Evolutionary conservation across 169 alveolate genomes (phyloP).

Genomic region (Plasmodium chabaudi): DNA sequence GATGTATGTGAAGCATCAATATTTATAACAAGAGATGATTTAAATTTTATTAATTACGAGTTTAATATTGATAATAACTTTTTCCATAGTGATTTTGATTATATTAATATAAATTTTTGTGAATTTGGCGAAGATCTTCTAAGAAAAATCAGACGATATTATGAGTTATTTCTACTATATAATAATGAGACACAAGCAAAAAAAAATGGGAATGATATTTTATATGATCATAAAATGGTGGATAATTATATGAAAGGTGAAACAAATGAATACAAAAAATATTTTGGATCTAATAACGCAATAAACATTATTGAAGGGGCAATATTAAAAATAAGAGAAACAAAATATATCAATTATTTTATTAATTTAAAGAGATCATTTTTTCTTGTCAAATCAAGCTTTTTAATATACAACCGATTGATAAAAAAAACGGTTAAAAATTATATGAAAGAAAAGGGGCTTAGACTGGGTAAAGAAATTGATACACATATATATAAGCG

Average conservation of each 20-base stretch:
- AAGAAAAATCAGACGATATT: constrained; percentile 27
- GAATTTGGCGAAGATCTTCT: constrained; percentile 67
- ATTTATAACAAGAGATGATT: constrained; percentile 53
- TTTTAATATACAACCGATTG: constrained; percentile 6
- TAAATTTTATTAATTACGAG: constrained; percentile 65
- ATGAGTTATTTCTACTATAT: background rate
- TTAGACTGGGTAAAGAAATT: background rate
- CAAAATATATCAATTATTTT: constrained; percentile 26
- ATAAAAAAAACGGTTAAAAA: constrained; percentile 8
- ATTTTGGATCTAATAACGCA: background rate
- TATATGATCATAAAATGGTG: background rate
- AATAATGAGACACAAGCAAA: background rate
- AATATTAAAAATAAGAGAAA: constrained; percentile 26
- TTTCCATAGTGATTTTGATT: constrained; percentile 12
- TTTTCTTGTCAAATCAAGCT: constrained; percentile 16
- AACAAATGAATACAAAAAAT: background rate
- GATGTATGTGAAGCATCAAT: constrained; percentile 65
- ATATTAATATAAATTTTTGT: constrained; percentile 49
- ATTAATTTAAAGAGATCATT: constrained; percentile 43
- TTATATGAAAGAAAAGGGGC: background rate
- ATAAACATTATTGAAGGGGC: constrained; percentile 31
- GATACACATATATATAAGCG: background rate
- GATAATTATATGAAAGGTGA: background rate
- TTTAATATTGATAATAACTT: constrained; percentile 11
- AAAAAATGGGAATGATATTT: background rate